These are phyloP conservation scores for Penicillium macrosclerotiorum DNA, from an alignment of 495 filamentous ascomycete genomes.

Conservation along the genomic window DNA sequence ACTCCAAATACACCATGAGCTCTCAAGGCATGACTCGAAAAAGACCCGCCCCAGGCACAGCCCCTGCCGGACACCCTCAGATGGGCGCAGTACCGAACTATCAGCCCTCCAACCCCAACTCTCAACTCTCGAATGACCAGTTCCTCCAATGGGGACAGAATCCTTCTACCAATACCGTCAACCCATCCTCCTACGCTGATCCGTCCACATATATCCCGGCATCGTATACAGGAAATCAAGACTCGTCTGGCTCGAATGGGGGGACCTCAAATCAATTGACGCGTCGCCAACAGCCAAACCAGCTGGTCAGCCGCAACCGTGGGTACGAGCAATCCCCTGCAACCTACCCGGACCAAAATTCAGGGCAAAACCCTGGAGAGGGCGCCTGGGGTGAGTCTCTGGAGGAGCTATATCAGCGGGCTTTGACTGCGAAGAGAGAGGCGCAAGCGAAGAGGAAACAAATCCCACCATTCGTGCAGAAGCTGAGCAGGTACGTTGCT, in stretches of 20 bases:
- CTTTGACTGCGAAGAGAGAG: constrained; percentile 73
- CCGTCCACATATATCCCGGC: constrained; percentile 43
- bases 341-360: constrained; percentile 46
- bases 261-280: constrained; percentile 63
- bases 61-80: constrained; percentile 54
- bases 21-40: constrained; percentile 57
- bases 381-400: constrained; percentile 64
- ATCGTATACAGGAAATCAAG: constrained; percentile 34
- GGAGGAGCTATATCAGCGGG: constrained; percentile 73
- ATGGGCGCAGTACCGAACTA: constrained; percentile 35
- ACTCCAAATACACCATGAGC: constrained; percentile 40
- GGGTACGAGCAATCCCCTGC: constrained; percentile 46
- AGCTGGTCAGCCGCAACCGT: constrained; percentile 53
- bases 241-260: constrained; percentile 43
- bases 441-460: constrained; percentile 84
- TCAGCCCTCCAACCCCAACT: constrained; percentile 26
- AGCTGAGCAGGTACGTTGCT: constrained; percentile 80
- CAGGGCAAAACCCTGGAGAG: constrained; percentile 28
- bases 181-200: constrained; percentile 29
- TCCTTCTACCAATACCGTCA: constrained; percentile 32
- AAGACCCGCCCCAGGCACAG: constrained; percentile 69
- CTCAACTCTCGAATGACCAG: constrained; percentile 51
- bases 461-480: constrained; percentile 98
- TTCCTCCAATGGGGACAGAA: constrained; percentile 55
- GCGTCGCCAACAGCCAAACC: constrained; percentile 58